These are phyloP conservation scores for Carex kokanica DNA, from an alignment of 176 grass and related monocot genomes.

Conservation along the genomic window DNA sequence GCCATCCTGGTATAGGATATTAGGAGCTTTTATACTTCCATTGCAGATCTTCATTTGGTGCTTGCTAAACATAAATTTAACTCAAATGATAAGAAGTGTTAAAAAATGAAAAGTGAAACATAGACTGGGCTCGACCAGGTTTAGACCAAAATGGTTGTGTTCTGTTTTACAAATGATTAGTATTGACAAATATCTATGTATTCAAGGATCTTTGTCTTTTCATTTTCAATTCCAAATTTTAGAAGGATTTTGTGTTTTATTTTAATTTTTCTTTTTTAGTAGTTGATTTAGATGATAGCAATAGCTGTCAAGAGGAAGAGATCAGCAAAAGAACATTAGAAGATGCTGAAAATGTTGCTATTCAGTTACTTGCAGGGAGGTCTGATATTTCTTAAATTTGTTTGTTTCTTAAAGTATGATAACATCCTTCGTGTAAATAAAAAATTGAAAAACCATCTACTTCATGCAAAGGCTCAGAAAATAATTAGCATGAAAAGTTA, in stretches of 20 bases:
- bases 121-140: too few species aligned
- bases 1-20: not conserved
- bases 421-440: not conserved
- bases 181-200: not conserved
- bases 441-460: not conserved
- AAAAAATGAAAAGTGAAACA: not conserved
- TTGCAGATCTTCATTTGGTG: not conserved
- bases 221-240: not conserved
- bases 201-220: not conserved
- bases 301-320: constrained; percentile 17
- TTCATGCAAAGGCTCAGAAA: not conserved
- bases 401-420: constrained; percentile 13
- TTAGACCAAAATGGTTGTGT: not conserved
- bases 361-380: constrained; percentile 75
- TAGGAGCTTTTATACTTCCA: not conserved
- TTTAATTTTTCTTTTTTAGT: constrained; percentile 5
- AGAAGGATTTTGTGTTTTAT: not conserved
- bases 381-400: not conserved
- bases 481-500: not conserved
- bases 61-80: constrained; percentile 4
- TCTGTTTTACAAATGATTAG: not conserved
- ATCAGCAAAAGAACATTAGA: constrained; percentile 38
- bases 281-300: constrained; percentile 22
- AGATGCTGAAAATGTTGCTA: constrained; percentile 56
- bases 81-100: not conserved